phyloP scores from a whole-genome alignment of 441 rosid genomes.

The Populus tomentosa region DNA sequence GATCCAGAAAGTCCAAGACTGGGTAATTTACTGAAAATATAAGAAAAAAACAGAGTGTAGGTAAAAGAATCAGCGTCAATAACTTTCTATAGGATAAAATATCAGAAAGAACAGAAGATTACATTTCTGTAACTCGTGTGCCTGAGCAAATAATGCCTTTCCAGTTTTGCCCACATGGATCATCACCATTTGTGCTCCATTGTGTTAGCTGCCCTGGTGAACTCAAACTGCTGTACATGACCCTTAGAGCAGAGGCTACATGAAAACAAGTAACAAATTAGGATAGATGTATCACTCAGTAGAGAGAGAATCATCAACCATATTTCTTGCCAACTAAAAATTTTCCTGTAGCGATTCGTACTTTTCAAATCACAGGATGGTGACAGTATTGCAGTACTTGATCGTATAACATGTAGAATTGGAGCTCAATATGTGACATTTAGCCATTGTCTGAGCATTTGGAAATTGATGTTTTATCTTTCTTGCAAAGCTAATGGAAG shows the following conservation, averaged over 20 bases:
- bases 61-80: background rate
- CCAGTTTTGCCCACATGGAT: slow-evolving; percentile 95
- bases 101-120: slow-evolving; percentile 17
- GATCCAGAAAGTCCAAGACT: slow-evolving; percentile 72
- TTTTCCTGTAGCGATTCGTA: background rate
- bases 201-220: slow-evolving; percentile 57
- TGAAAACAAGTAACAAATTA: slow-evolving; percentile 19
- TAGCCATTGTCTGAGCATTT: background rate
- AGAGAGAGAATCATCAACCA: background rate
- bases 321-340: background rate
- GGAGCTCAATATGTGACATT: background rate
- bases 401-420: background rate
- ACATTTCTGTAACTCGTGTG: slow-evolving; percentile 80
- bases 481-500: background rate
- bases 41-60: background rate
- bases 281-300: slow-evolving; percentile 3
- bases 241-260: slow-evolving; percentile 72
- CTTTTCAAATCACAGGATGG: background rate
- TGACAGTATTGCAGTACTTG: background rate
- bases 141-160: slow-evolving; percentile 79
- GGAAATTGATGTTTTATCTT: background rate
- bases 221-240: slow-evolving; percentile 50
- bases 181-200: slow-evolving; percentile 69
- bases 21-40: slow-evolving; percentile 54
- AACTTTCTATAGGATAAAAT: background rate